A percentile compares a stretch with the other conserved stretches of the same genome.
Evolutionary conservation across 2,329 filamentous ascomycete species (phyloP).

Genomic region (Colletotrichum somersetense): DNA sequence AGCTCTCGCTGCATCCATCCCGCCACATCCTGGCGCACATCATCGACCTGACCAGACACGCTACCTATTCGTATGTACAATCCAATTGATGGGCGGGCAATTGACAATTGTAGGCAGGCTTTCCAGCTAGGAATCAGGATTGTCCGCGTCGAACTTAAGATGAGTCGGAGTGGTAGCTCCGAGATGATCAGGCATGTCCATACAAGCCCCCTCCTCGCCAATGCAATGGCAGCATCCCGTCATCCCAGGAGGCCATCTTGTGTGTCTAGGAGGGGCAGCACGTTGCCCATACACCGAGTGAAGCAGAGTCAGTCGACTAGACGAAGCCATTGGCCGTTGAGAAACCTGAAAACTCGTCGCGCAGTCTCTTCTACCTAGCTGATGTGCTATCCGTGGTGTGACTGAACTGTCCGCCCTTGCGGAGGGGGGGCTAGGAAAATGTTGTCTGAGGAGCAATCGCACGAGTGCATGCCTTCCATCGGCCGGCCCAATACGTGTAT

Average conservation of each 20-base stretch:
- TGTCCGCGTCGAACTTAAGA: not conserved
- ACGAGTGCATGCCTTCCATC: conserved; percentile 19
- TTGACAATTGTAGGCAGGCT: not conserved
- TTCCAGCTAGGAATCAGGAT: not conserved
- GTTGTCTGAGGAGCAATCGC: conserved; percentile 34
- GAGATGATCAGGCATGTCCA: not conserved
- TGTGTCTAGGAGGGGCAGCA: not conserved
- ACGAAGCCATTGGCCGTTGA: conserved; percentile 1
- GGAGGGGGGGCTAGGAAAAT: conserved; percentile 29
- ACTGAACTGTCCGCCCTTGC: conserved; percentile 17
- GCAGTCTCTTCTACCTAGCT: conserved; percentile 10
- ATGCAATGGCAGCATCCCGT: not conserved
- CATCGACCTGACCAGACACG: conserved; percentile 14
- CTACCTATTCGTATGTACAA: not conserved
- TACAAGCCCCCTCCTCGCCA: not conserved
- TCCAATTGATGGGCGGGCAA: not conserved
- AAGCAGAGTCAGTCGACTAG: not conserved
- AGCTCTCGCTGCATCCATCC: conserved; percentile 1
- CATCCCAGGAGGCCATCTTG: not conserved
- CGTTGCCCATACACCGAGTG: not conserved
- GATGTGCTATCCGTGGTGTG: conserved; percentile 28
- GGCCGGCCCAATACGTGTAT: conserved; percentile 11
- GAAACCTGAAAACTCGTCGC: not conserved
- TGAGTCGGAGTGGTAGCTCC: conserved; percentile 9
- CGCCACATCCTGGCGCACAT: conserved; percentile 36